Percentiles rank a stretch among this genome's conserved stretches.
These are phyloP conservation scores for Fusarium guadeloupense DNA, from an alignment of 2,329 filamentous ascomycete genomes.

Conservation along the genomic window DNA sequence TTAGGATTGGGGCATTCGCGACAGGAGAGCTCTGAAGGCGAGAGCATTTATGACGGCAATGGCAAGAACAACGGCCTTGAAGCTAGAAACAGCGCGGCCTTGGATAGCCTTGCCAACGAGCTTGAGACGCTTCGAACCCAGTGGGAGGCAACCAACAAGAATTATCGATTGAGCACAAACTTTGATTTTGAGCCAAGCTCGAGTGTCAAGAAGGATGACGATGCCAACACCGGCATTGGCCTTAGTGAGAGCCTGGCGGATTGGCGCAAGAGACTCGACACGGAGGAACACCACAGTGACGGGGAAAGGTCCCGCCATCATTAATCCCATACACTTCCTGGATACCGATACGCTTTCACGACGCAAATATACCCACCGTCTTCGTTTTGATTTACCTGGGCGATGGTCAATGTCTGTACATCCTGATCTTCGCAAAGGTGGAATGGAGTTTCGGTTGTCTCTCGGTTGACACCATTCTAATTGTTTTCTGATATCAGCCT, in stretches of 20 bases:
- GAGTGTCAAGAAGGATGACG: constrained; percentile 55
- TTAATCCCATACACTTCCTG: constrained; percentile 37
- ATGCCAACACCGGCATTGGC: constrained; percentile 53
- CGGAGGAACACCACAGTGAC: constrained; percentile 51
- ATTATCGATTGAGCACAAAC: constrained; percentile 87
- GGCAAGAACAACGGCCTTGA: constrained; percentile 46
- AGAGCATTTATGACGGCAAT: constrained; percentile 69
- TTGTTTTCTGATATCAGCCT: constrained; percentile 26
- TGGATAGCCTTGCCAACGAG: constrained; percentile 92
- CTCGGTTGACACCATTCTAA: constrained; percentile 18
- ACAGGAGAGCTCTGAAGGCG: constrained; percentile 66
- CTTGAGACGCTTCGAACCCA: constrained; percentile 89
- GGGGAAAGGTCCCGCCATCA: constrained; percentile 42
- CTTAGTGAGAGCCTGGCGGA: constrained; percentile 79
- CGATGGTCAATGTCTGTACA: constrained; percentile 39
- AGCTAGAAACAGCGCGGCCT: constrained; percentile 69
- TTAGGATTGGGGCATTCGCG: constrained; percentile 55
- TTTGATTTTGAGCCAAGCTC: constrained; percentile 79
- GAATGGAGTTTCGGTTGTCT: constrained; percentile 43
- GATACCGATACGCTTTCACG: constrained; percentile 45
- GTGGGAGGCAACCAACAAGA: constrained; percentile 96
- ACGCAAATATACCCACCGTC: constrained; percentile 48
- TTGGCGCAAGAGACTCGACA: constrained; percentile 82
- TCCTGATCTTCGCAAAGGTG: constrained; percentile 39
- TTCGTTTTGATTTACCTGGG: constrained; percentile 37